Base-by-base conservation (phyloP, 2,329 filamentous ascomycete species). In the Talaromyces sp. region DNA sequence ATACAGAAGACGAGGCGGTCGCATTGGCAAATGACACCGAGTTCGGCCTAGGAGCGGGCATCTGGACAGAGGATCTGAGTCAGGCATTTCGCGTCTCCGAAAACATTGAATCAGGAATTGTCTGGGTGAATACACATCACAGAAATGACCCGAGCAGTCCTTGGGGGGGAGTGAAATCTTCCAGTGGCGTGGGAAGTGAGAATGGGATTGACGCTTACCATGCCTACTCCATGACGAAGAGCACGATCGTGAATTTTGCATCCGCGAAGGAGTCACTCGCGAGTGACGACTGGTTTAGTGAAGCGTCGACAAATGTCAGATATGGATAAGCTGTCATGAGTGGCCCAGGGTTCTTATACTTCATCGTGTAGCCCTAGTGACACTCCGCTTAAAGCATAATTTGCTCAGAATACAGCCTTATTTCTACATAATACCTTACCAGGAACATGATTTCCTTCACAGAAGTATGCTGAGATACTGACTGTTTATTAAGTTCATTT, bases 121-220 rank as follows among this genome's bases (percentile, higher is more conserved):
- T 75, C 27, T 79, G 65, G 75, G 68, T 73, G 14, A 81, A 78
- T 56, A 78, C 73, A 0, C 86, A 90, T 69, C 86, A 90, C 65
- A 79, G 86, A 30, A 90, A 89, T 60, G 87, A 89, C 59, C 86
- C 87, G 86, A 85, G 60, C 86, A 85, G 53, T 85, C 87, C 0
- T 87, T 87, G 86, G 87, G 87, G 22, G 85, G 86, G 1, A 75
- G 82, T 27, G 84, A 85, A 60, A 78, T 81, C 46, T 29, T 57
- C 61, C 1, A 86, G 83, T 58, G 87, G 87, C 1, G 80, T 90
- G 0, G 87, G 87, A 1, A 89, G 86, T 55, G 88, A 91, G 75
- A 90, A 90, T 63, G 87, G 87, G 0, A 61, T 85, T 0, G 87
- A 87, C 63, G 83, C 85, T 0, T 86, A 82, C 61, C 75, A 71